Evolutionary conservation across 2,329 filamentous ascomycete species (phyloP), one percentile per base, ranked within the genome.

Genomic region (Neonectria neomacrospora): DNA sequence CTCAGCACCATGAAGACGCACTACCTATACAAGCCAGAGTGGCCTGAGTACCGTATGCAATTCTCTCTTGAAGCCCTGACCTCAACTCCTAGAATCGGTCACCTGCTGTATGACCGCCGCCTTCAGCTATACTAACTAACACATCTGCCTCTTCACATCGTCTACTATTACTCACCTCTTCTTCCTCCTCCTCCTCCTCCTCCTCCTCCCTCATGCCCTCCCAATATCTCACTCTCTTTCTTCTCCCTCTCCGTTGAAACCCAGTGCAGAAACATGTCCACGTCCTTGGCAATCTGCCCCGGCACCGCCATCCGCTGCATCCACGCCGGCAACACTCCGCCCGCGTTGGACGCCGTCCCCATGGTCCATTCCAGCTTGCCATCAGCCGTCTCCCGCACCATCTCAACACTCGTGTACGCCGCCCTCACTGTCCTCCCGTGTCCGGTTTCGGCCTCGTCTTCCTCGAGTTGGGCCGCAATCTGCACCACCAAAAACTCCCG

Each of bases 341-440:
- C 83, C 0, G 91, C 91, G 75, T 94, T 86, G 63, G 88, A 91
- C 11, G 89, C 86, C 10, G 91, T 94, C 9, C 88, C 90, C 90
- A 95, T 94, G 61, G 90, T 81, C 92, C 92, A 96, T 76, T 91
- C 88, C 50, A 92, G 65, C 18, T 79, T 75, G 1, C 80, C 78
- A n/a, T 70, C 73, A 4, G 71, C 74, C 5, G 84, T 64, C 71
- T 83, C 79, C 59, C 83, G 78, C 34, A 91, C 78, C 48, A 86
- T 79, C 79, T 94, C 91, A 1, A 93, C 81, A 66, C 87, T 90
- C 28, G 83, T 86, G 71, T 93, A 93, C 10, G 81, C 80, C 4
- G 86, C 91, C 30, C 85, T 76, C 8, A 89, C 84, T 3, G 86
- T 76, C 1, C 67, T 65, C 30, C 77, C 81, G 64, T 82, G 82